Evolutionary conservation across 2,329 filamentous ascomycete species (phyloP), one percentile per base, ranked within the genome.

Genomic region (Plectosphaerella sp.): DNA sequence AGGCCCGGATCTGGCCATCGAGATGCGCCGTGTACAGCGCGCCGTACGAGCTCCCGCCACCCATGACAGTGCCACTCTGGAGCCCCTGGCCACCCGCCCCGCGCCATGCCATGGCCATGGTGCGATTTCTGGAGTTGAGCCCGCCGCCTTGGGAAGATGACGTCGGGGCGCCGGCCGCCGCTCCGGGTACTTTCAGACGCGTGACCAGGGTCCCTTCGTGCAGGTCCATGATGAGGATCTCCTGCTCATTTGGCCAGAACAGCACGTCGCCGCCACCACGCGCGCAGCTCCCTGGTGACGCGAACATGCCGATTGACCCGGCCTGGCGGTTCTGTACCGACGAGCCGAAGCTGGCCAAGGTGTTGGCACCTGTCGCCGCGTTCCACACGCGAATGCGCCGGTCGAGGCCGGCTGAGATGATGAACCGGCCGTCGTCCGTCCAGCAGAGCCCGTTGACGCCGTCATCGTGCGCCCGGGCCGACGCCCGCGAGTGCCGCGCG

Each of bases 341-440:
- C 1, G 92, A 89, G 0, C 91, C 91, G 64, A 97, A 97, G 66
- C 87, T 92, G 0, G 88, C 89, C 6, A 97, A 81, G 1, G 89
- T 95, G 67, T 97, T 97, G 16, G 87, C 87, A 2, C 91, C 91
- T 0, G 83, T 89, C 0, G 77, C 77, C 2, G 88, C 83, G 64
- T 96, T 82, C 93, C 93, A 97, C 1, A 97, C 89, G 5, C 92
- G 82, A 56, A 97, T 86, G 9, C 87, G 83, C 47, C 89, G 79
- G 65, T 97, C 94, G 53, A 95, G 88, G 0, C 91, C 92, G 2
- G 89, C 81, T 1, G 88, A 91, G 12, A 97, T 77, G 16, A 97
- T 76, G 64, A 88, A 86, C 14, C 74, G 76, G 1, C 91, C 91
- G 63, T 91, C 86, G 54, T 90, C 85, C 1, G 88, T 92, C 91